phyloP scores from a whole-genome alignment of 352 stramenopile genomes.

The Pythium aristosporum region DNA sequence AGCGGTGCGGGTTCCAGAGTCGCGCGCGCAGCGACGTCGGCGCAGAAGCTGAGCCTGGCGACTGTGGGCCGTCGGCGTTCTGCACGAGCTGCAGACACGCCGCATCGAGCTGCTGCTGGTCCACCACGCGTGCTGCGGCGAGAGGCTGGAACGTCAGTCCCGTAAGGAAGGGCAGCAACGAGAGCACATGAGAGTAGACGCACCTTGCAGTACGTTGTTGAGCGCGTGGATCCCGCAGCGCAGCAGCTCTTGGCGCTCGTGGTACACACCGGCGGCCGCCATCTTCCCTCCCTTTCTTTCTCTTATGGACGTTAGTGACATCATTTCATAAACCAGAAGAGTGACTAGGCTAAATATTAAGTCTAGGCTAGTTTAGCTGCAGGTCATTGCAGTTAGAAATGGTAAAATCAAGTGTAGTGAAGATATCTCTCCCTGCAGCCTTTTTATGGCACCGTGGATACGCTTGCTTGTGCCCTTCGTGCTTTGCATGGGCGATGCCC shows the following conservation, averaged over 20 bases:
- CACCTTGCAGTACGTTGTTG: constrained; percentile 81
- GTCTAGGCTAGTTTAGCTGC: not conserved
- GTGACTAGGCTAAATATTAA: not conserved
- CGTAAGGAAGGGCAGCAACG: too few relatives aligned
- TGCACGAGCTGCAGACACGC: constrained; percentile 41
- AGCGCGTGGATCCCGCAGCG: constrained; percentile 79
- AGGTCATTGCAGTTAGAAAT: too few relatives aligned
- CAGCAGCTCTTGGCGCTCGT: constrained; percentile 72
- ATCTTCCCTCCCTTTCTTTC: not conserved
- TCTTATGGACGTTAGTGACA: not conserved
- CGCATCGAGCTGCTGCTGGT: constrained; percentile 45
- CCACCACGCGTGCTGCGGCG: constrained; percentile 44
- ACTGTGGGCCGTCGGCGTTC: constrained; percentile 18
- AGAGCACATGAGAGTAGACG: not conserved
- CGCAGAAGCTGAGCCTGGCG: not conserved
- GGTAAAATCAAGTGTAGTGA: too few relatives aligned
- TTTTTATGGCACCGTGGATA: too few relatives aligned
- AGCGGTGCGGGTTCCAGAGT: constrained; percentile 64
- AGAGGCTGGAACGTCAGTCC: not conserved
- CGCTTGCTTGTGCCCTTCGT: too few relatives aligned
- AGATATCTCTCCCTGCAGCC: too few relatives aligned
- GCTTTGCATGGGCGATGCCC: too few relatives aligned
- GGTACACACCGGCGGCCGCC: constrained; percentile 38
- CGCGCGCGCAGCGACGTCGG: constrained; percentile 29
- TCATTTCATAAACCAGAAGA: not conserved